These are phyloP conservation scores for Colletotrichum costaricense DNA, from an alignment of 2,329 filamentous ascomycete species.

Conservation along the genomic window DNA sequence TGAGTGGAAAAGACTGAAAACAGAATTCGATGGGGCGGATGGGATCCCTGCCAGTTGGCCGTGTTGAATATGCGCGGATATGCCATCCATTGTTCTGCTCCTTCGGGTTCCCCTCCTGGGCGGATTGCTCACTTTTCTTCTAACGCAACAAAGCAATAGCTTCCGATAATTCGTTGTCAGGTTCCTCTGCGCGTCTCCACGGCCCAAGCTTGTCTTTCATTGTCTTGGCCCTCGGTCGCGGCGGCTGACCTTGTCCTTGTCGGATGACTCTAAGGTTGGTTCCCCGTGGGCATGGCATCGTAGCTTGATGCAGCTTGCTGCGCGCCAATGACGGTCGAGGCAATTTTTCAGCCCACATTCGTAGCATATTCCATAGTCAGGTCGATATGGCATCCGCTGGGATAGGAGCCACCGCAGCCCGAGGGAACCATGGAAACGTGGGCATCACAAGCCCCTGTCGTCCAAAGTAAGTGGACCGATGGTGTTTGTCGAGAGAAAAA, in stretches of 20 bases:
- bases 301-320: background rate
- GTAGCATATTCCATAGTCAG: background rate
- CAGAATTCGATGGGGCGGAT: background rate
- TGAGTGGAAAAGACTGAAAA: background rate
- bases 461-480: background rate
- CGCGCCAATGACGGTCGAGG: slow-evolving; percentile 5
- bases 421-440: background rate
- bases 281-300: background rate
- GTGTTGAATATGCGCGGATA: background rate
- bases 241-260: background rate
- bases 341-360: background rate
- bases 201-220: background rate
- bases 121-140: background rate
- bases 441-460: background rate
- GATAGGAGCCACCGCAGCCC: too few relatives aligned
- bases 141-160: slow-evolving; percentile 11
- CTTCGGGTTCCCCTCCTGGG: background rate
- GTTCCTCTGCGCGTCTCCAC: slow-evolving; percentile 3
- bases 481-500: background rate
- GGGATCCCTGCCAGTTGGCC: slow-evolving; percentile 1
- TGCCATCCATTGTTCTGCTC: background rate
- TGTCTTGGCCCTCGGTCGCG: background rate
- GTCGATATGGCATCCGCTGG: background rate
- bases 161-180: slow-evolving; percentile 2
- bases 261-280: background rate